phyloP scores from a whole-genome alignment of 805 yeast species.

The Ogataea nakhonphanomensis region DNA sequence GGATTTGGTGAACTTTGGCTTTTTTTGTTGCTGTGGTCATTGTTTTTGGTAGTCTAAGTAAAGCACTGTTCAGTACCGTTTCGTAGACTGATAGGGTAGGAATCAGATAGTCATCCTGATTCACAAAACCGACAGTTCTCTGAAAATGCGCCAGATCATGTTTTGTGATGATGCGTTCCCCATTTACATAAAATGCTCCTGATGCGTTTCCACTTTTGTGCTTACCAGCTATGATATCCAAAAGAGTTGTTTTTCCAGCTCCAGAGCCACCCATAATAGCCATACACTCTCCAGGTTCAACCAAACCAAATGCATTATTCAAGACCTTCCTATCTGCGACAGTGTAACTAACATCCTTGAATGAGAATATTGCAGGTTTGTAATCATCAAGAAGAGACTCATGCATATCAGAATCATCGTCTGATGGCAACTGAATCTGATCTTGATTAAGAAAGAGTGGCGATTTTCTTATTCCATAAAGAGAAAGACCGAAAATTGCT shows the following conservation, averaged over 20 bases:
- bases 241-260: constrained; percentile 92
- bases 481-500: constrained; percentile 39
- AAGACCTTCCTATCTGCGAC: constrained; percentile 55
- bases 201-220: constrained; percentile 67
- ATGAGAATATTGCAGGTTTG: constrained; percentile 69
- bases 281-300: constrained; percentile 80
- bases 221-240: constrained; percentile 89
- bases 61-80: constrained; percentile 88
- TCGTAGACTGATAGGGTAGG: constrained; percentile 96
- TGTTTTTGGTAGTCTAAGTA: constrained; percentile 75
- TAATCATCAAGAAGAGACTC: constrained; percentile 44
- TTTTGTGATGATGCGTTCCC: constrained; percentile 38
- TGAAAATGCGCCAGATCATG: constrained; percentile 44
- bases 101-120: constrained; percentile 86
- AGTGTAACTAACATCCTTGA: constrained; percentile 65
- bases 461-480: constrained; percentile 52
- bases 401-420: constrained; percentile 35
- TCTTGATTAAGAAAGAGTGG: constrained; percentile 50
- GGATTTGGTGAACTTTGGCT: constrained; percentile 76
- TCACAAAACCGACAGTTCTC: constrained; percentile 86
- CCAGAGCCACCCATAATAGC: constrained; percentile 99
- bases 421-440: constrained; percentile 24
- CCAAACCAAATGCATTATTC: constrained; percentile 66
- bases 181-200: constrained; percentile 78
- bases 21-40: constrained; percentile 76